phyloP scores from a whole-genome alignment of 352 stramenopile species.

The Bremia lactucae region DNA sequence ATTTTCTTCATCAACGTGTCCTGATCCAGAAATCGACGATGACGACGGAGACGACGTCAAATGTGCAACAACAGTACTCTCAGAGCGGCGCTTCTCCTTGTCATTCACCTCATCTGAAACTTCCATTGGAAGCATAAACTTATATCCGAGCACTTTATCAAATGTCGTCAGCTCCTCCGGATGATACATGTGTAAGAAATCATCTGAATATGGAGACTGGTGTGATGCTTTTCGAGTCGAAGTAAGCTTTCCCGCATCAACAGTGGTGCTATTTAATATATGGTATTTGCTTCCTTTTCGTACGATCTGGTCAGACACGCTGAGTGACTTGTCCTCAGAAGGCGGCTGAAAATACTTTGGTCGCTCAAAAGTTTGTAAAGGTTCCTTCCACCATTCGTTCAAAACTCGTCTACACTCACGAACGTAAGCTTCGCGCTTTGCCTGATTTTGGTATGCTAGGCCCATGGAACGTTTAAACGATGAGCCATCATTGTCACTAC shows the following conservation, averaged over 20 bases:
- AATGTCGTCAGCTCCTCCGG: constrained; percentile 80
- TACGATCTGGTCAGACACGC: constrained; percentile 16
- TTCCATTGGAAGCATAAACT: constrained; percentile 82
- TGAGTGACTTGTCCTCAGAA: constrained; percentile 13
- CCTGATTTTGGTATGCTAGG: constrained; percentile 22
- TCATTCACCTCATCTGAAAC: constrained; percentile 52
- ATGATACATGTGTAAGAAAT: constrained; percentile 80
- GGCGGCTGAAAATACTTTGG: constrained; percentile 25
- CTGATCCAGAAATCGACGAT: constrained; percentile 30
- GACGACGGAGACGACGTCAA: constrained; percentile 31
- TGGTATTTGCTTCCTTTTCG: constrained; percentile 9
- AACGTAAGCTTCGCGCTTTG: constrained; percentile 64
- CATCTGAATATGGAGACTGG: constrained; percentile 39
- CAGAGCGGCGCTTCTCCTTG: constrained; percentile 36
- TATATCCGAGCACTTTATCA: constrained; percentile 75
- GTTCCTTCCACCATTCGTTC: constrained; percentile 82
- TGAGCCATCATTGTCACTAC: constrained; percentile 23
- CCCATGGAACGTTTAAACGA: constrained; percentile 15
- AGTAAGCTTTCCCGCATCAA: neutral
- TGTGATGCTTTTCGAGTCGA: constrained; percentile 12
- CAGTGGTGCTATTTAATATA: neutral
- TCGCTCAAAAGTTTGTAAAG: constrained; percentile 63
- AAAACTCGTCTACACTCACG: constrained; percentile 64
- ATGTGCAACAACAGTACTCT: constrained; percentile 33
- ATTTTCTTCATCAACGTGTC: constrained; percentile 41